A percentile compares a stretch with the other conserved stretches of the same genome.
Conservation (phyloP, 1,139 yeast species). For the Hyphopichia wangnamkhiaoensis region DNA sequence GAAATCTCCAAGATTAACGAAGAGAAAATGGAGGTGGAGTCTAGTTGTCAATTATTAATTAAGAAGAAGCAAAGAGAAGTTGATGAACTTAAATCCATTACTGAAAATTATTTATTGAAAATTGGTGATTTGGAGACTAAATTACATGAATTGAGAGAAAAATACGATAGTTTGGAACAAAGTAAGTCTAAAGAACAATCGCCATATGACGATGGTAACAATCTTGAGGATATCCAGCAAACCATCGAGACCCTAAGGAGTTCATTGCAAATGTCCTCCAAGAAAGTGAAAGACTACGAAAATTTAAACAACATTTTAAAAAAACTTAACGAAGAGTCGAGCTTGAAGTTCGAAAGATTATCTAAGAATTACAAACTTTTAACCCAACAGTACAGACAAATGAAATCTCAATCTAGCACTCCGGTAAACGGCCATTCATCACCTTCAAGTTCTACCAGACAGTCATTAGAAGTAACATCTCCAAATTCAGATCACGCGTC, state of each 20-base stretch:
- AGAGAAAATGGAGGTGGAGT: slow-evolving; percentile 61
- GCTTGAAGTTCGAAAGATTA: slow-evolving; percentile 62
- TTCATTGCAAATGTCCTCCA: slow-evolving; percentile 52
- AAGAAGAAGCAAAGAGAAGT: slow-evolving; percentile 54
- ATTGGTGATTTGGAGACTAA: slow-evolving; percentile 43
- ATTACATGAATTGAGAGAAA: slow-evolving; percentile 29
- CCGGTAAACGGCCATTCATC: slow-evolving; percentile 5
- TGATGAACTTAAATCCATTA: slow-evolving; percentile 42
- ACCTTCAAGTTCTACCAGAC: slow-evolving; percentile 4
- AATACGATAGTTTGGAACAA: slow-evolving; percentile 17
- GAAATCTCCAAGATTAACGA: slow-evolving; percentile 44
- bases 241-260: slow-evolving; percentile 51
- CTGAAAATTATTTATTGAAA: slow-evolving; percentile 26
- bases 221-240: slow-evolving; percentile 26
- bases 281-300: slow-evolving; percentile 56
- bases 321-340: slow-evolving; percentile 67
- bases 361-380: slow-evolving; percentile 65
- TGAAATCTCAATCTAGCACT: slow-evolving; percentile 13
- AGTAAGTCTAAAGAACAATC: slow-evolving; percentile 7
- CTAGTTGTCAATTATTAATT: slow-evolving; percentile 48
- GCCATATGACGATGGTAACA: slow-evolving; percentile 21
- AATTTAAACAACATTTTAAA: slow-evolving; percentile 58
- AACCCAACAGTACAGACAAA: slow-evolving; percentile 55
- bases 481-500: slow-evolving; percentile 3
- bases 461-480: slow-evolving; percentile 7